phyloP scores from a whole-genome alignment of 106 monocot species.

The Vanilla planifolia region DNA sequence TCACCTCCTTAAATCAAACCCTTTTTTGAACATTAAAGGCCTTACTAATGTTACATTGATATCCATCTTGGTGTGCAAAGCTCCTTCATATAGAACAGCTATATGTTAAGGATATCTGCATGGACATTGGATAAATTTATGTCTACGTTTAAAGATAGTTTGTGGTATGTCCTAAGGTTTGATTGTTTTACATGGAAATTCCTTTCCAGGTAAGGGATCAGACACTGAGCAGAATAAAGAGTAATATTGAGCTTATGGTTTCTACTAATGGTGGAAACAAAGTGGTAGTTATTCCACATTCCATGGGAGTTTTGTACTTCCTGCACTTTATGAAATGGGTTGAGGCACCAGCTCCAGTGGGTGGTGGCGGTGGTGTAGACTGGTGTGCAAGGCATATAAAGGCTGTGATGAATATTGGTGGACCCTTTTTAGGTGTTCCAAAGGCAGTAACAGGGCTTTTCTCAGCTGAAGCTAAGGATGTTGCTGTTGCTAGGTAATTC shows the following conservation, averaged over 20 bases:
- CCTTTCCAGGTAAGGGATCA: slow-evolving; percentile 91
- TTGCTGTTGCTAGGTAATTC: slow-evolving; percentile 79
- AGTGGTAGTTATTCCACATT: slow-evolving; percentile 94
- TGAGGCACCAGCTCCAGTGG: slow-evolving; percentile 83
- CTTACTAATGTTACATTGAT: too few relatives aligned
- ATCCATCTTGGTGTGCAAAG: too few relatives aligned
- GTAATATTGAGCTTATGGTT: slow-evolving; percentile 92
- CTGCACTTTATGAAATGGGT: slow-evolving; percentile 99
- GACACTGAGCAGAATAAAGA: slow-evolving; percentile 84
- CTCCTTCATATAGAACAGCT: too few relatives aligned
- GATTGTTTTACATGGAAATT: slow-evolving; percentile 10
- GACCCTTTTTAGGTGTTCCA: slow-evolving; percentile 93
- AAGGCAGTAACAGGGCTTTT: slow-evolving; percentile 86
- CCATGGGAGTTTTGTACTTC: slow-evolving; percentile 94
- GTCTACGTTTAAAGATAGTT: too few relatives aligned
- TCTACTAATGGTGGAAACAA: slow-evolving; percentile 83
- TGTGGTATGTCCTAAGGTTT: too few relatives aligned
- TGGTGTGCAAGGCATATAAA: slow-evolving; percentile 94
- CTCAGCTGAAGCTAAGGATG: slow-evolving; percentile 92
- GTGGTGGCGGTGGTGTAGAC: slow-evolving; percentile 81
- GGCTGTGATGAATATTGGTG: slow-evolving; percentile 96
- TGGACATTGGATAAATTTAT: too few relatives aligned
- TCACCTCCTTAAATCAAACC: too few relatives aligned
- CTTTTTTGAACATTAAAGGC: too few relatives aligned
- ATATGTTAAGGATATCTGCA: neutral